Evolutionary conservation across 345 rosid genomes (phyloP), one percentile per base, ranked within the genome.

Genomic region (Durio zibethinus): DNA sequence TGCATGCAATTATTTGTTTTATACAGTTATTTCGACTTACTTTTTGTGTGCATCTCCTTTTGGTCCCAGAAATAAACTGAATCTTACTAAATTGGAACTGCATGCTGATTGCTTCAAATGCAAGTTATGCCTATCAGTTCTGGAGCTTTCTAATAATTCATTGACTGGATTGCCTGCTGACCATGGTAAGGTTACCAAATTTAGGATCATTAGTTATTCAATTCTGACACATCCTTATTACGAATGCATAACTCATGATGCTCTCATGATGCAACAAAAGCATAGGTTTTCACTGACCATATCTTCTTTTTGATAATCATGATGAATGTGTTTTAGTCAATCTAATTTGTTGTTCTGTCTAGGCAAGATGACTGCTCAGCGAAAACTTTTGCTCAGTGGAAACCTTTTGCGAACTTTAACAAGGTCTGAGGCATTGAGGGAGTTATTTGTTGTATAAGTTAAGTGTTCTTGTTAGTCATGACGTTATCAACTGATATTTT

Each of bases 81-180:
- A 59, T 42, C 40, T 74, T 74, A 66, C 7, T 38, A 38, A 36
- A 65, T 42, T 43, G 53, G 10, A 67, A 45, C n/a, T 42, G 27
- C 60, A 73, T 76, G 20, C 80, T 61, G 76, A 85, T 76, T 60
- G 35, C 15, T 43, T 75, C 23, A 63, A 31, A 50, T 74, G 98
- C 87, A 86, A 82, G 76, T 73, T 93, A 79, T 86, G 68, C 66
- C 90, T 95, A 68, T 93, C 89, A 10, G 88, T 93, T 80, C 88
- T 95, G 70, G 99, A 95, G 84, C 92, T 95, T 71, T 95, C 98
- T 68, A 95, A 95, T 84, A 95, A 93, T 84, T 89, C 99, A 40
- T 89, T 94, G 87, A 78, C 84, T 64, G 98, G 92, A 80, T 87
- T 94, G 84, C 93, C 94, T 67, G 86, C 96, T 36, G 98, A 91